A percentile compares a stretch with the other conserved stretches of the same genome.
Evolutionary conservation across 2,329 filamentous ascomycete species (phyloP).

Genomic region (Whalleya microplaca): DNA sequence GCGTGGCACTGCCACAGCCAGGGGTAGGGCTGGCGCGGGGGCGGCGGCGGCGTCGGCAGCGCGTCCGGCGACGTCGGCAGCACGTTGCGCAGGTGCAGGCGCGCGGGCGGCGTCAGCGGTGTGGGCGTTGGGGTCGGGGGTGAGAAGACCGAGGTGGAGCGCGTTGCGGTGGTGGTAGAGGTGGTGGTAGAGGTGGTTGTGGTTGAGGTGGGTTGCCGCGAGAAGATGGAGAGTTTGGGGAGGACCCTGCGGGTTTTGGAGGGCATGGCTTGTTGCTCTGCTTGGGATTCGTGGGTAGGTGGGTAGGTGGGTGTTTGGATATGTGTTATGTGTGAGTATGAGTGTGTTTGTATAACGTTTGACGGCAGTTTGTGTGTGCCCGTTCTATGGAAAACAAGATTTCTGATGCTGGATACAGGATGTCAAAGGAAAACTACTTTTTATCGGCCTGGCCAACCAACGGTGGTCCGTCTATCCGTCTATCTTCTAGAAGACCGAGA

Average conservation of each 20-base stretch:
- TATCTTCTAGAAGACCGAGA: neutral
- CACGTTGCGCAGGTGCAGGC: conserved; percentile 35
- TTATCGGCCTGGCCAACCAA: neutral
- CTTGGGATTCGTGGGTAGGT: conserved; percentile 6
- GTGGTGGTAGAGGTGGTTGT: conserved; percentile 6
- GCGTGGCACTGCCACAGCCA: conserved; percentile 44
- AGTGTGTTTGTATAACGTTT: neutral
- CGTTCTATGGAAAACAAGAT: neutral
- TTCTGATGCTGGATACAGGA: neutral
- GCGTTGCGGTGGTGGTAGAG: conserved; percentile 9
- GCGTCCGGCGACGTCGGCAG: conserved; percentile 30
- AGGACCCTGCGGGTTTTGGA: conserved; percentile 21
- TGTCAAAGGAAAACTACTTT: neutral
- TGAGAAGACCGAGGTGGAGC: neutral
- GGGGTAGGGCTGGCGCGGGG: conserved; percentile 26
- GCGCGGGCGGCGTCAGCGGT: conserved; percentile 30
- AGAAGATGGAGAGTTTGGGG: conserved; percentile 30
- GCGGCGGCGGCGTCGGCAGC: conserved; percentile 32
- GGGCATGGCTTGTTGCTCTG: conserved; percentile 24
- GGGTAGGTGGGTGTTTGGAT: neutral
- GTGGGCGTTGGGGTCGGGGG: neutral
- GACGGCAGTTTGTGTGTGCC: neutral
- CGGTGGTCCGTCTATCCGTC: neutral
- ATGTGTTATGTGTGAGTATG: neutral
- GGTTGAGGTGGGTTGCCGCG: conserved; percentile 2